Evolutionary conservation across 2,329 filamentous ascomycete species (phyloP), one percentile per base, ranked within the genome.

Genomic region (Leptodontidium sp.): DNA sequence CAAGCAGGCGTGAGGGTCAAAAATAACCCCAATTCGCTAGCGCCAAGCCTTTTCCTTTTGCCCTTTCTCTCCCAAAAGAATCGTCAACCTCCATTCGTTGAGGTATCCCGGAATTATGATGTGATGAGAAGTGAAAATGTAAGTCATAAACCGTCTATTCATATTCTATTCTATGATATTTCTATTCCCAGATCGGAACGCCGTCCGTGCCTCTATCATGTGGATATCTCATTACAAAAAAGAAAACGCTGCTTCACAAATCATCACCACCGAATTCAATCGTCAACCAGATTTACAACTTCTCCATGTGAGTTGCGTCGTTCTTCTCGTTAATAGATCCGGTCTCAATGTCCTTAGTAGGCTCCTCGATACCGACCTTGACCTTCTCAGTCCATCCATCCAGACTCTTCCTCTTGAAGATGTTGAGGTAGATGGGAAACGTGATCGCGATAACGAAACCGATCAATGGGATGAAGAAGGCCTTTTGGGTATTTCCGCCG

Each of bases 371-470:
- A 2, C 71, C 73, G 35, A 75, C 71, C 47, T 74, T 72, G 6
- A 75, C 73, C 66, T 75, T 74, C 53, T 74, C 71, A n/a, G 68
- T 72, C 72, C 73, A 75, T n/a, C 68, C 73, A 71, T 76, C 74
- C 47, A 76, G 67, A 2, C 35, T 68, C 68, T 75, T 71, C 17
- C 53, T 62, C 64, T 74, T 73, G 47, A 74, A 74, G 17, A 76
- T 1, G 43, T 71, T 73, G 55, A 76, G 68, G 61, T 75, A 76
- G 5, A 76, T 26, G 2, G 75, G 73, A 65, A 74, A 75, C 15
- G 72, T 70, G 17, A 52, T 65, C 1, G 70, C 71, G 40, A 73
- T 68, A 14, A 68, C 64, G 61, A 75, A 75, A 17, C 73, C 73
- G 49, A 75, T 73, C 24, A 75, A 61, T 1, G 74, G 73, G 35